Base-by-base conservation (phyloP, 148 eudicot genomes). In the Amaranthus palmeri region DNA sequence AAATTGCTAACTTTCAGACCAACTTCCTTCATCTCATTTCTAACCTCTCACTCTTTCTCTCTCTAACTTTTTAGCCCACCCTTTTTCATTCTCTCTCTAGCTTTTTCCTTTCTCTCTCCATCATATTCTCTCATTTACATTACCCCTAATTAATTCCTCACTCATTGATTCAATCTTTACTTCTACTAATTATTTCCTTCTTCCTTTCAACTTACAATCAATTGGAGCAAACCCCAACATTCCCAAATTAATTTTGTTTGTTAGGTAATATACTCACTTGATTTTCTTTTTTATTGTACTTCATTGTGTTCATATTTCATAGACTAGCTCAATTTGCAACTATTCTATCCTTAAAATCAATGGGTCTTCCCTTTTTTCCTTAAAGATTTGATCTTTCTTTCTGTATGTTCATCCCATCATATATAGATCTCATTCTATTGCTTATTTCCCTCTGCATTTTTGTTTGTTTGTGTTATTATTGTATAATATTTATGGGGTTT, bases 41-140 rank as follows among this genome's bases (percentile, higher is more conserved):
- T 63, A 4, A 52, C 54, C 45, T 62, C 42, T 72, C 68, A n/a
- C 51, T 52, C 51, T 72, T 45, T 51, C 70, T 65, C 71, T 66
- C 57, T 73, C 63, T 64, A 36, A 54, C 56, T 12, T 55, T 25
- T 56, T 40, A 25, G 13, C 46, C 45, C 51, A 8, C 12, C 41
- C 60, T 11, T 36, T 6, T 40, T 41, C 15, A n/a, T 42, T 55
- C 6, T 48, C 53, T 70, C 15, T 45, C 41, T 41, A 54, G 42
- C 51, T 45, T 45, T 64, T 45, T 65, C 17, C 40, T 40, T 40
- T 42, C n/a, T 42, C 2, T 71, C n/a, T 63, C 17, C 17, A 14
- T 18, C n/a, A 4, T 45, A 12, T 18, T 65, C 53, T 65, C 17
- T 46, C 36, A 18, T 4, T 46, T 46, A 13, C 15, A 17, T 3